phyloP scores from a whole-genome alignment of 176 grass and related monocot species.

The Raddia distichophylla region DNA sequence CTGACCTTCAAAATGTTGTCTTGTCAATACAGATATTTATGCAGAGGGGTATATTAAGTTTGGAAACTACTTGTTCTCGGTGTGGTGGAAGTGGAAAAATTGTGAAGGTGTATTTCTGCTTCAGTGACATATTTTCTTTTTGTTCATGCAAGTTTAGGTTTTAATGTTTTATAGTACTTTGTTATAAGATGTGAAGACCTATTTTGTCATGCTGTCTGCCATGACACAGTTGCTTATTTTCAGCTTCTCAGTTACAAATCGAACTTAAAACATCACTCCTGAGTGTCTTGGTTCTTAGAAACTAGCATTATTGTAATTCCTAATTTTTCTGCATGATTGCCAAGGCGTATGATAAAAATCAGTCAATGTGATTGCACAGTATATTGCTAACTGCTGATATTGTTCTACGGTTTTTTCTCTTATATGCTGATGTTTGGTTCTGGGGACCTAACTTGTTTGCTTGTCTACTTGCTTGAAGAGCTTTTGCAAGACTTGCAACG shows the following conservation, averaged over 20 bases:
- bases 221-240: not conserved
- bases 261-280: not conserved
- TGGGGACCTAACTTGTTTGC: slow-evolving; percentile 19
- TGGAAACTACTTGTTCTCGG: slow-evolving; percentile 63
- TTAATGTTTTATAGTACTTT: slow-evolving; percentile 9
- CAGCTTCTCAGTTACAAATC: not conserved
- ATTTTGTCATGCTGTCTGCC: not conserved
- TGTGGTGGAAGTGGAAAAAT: slow-evolving; percentile 79
- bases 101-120: slow-evolving; percentile 61
- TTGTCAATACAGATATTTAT: slow-evolving; percentile 59
- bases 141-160: slow-evolving; percentile 16
- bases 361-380: slow-evolving; percentile 6
- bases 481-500: slow-evolving; percentile 97
- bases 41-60: slow-evolving; percentile 58
- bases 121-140: slow-evolving; percentile 22
- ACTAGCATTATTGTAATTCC: slow-evolving; percentile 1
- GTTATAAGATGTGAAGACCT: not conserved
- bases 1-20: slow-evolving; percentile 36
- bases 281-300: not conserved
- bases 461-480: slow-evolving; percentile 53
- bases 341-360: slow-evolving; percentile 1
- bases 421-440: slow-evolving; percentile 23
- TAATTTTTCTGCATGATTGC: not conserved
- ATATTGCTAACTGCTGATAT: not conserved
- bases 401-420: slow-evolving; percentile 12